Evolutionary conservation across 805 yeast species (phyloP), one percentile per base, ranked within the genome.

Genomic region (Lachancea waltii): DNA sequence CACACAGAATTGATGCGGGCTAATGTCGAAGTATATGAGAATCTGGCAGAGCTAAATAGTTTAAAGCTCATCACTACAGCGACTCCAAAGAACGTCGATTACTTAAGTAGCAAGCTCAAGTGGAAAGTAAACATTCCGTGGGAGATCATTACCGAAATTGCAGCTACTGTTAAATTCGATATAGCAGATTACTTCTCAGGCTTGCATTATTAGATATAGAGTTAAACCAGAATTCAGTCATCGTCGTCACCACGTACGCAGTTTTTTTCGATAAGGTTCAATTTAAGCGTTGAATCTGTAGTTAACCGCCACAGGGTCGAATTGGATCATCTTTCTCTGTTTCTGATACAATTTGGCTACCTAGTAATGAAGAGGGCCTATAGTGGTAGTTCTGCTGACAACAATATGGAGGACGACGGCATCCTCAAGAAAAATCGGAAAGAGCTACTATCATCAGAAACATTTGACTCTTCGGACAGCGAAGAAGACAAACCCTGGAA

Each of bases 51-150:
- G 1, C 58, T 81, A 38, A 63, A 70, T 18, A 64, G 81, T 0
- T 65, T 78, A 46, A 78, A 77, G 23, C 54, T 79, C 41, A 45
- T 75, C 10, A 56, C 69, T 7, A 51, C 69, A 53, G 56, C 71
- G 47, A 45, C 68, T 46, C 43, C 66, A 47, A 47, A 61, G 56
- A 62, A 61, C 31, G 53, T 58, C 10, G 87, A 81, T 51, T 71
- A 72, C 17, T 61, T 86, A 29, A 81, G 77, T 38, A 75, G 86
- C 14, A 73, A 75, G 40, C 73, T 83, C 1, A 75, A 80, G 50
- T 87, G 95, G 95, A 80, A 74, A 53, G 77, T 85, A 44, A 84
- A 83, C 50, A 75, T 81, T 7, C 70, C 77, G 29, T 86, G 85
- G 83, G 71, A 70, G 23, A 69, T 76, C 6, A 72, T 82, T 8